These are phyloP conservation scores for Aspergillus sp. DNA, from an alignment of 2,329 filamentous ascomycete species.

Conservation along the genomic window DNA sequence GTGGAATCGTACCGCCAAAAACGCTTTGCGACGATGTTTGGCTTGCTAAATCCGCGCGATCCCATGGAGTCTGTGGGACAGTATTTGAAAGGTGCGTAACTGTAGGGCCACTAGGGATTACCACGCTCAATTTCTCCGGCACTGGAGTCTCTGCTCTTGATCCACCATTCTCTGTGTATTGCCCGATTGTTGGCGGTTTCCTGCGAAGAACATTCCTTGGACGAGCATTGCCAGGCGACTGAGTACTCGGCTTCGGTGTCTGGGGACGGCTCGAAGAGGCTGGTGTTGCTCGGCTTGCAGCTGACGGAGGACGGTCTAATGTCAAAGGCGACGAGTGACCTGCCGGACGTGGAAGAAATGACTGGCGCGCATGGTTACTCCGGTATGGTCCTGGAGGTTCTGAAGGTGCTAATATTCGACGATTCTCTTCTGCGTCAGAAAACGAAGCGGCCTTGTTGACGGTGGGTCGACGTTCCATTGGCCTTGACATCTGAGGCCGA, in stretches of 20 bases:
- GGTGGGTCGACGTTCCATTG: conserved; percentile 13
- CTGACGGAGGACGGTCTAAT: conserved; percentile 3
- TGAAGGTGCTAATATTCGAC: conserved; percentile 11
- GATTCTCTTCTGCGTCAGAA: conserved; percentile 19
- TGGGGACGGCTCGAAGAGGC: conserved; percentile 3
- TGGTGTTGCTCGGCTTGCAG: conserved; percentile 4
- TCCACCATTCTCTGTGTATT: conserved; percentile 17
- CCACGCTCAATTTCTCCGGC: conserved; percentile 21
- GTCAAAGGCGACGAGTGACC: conserved; percentile 12
- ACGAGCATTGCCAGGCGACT: conserved; percentile 14
- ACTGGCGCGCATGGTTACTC: conserved; percentile 17
- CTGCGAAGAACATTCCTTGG: conserved; percentile 33
- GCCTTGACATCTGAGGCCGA: conserved; percentile 20
- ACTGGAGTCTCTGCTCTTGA: conserved; percentile 5
- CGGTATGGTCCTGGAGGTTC: conserved; percentile 13
- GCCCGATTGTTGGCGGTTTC: conserved; percentile 33
- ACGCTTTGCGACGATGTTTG: conserved; percentile 8
- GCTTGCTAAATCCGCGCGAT: conserved; percentile 7
- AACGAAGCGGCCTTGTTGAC: conserved; percentile 18
- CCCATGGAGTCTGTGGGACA: conserved; percentile 5
- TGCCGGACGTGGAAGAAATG: conserved; percentile 20
- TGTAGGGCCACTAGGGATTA: conserved; percentile 17
- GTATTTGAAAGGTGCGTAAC: conserved; percentile 10
- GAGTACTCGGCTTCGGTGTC: conserved; percentile 10
- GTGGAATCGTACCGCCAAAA: conserved; percentile 9